Conservation (phyloP, 306 rosid genomes). For the Medicago arabica region DNA sequence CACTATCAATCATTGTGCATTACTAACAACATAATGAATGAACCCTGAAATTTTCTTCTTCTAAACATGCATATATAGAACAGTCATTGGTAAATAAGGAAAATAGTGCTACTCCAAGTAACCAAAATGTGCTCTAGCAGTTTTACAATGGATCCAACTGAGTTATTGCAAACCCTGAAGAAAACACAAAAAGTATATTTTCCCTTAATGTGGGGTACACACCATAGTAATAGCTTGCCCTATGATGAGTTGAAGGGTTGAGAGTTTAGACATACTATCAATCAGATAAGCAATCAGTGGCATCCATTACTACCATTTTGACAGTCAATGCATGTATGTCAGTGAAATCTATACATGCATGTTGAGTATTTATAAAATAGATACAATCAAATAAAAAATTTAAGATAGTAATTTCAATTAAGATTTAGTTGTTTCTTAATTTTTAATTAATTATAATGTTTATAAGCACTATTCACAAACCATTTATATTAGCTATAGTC, state of each 20-base stretch:
- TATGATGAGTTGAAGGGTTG: constrained; percentile 28
- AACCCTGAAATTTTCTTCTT: not conserved
- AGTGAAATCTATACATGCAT: constrained; percentile 19
- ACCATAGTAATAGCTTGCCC: constrained; percentile 27
- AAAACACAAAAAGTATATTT: constrained; percentile 31
- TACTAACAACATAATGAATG: constrained; percentile 5
- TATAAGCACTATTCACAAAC: too few species aligned
- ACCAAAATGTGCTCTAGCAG: not conserved
- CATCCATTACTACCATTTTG: constrained; percentile 29
- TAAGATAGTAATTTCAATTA: not conserved
- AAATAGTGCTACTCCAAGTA: not conserved
- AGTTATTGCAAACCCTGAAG: constrained; percentile 1
- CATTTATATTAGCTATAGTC: too few species aligned
- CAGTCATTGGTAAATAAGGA: constrained; percentile 1
- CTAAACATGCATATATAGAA: constrained; percentile 1
- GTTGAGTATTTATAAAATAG: not conserved
- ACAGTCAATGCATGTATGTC: constrained; percentile 5
- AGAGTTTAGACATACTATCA: constrained; percentile 19
- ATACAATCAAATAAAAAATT: not conserved
- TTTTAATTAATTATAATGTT: too few species aligned
- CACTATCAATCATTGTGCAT: constrained; percentile 27
- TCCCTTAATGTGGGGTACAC: constrained; percentile 40
- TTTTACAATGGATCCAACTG: constrained; percentile 21
- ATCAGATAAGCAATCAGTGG: constrained; percentile 33
- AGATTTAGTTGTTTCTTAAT: not conserved